Base-by-base conservation (phyloP, 106 monocot genomes). In the Dendrobium chrysotoxum region DNA sequence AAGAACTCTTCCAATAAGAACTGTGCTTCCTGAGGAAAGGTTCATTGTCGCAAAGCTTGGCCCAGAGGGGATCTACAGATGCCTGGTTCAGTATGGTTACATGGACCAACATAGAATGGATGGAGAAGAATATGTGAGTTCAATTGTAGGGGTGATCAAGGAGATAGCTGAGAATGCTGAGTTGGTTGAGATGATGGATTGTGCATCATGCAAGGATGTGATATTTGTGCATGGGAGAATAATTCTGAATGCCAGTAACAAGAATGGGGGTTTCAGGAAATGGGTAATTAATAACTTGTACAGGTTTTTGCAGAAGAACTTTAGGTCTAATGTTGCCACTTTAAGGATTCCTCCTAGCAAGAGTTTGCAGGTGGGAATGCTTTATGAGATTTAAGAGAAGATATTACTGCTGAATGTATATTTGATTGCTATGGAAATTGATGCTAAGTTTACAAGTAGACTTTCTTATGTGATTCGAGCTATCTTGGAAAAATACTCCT, bases 261-360 rank as follows among this genome's bases (percentile, higher is more conserved):
- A 25, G 4, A 55, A 50, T 12, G 84, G 84, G 17, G 65, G 81
- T 20, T 85, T 86, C 11, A 61, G 21, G 42, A 28, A 44, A 31
- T 70, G 82, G 39, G 41, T 82, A 1, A 84, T 90, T 12, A 54
- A 85, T 5, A 81, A 58, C 21, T 38, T 88, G 11, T 88, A 88
- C 40, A 84, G 88, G 73, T 88, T 91, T 74, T n/a, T 91, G 75
- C 91, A 91, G 79, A 91, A 88, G 75, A 91, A 91, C 79, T 91
- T 81, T 53, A 85, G 88, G 28, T 88, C 88, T 0, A 88, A 83
- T 23, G 81, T 85, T 5, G 68, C 83, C 1, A 72, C 83, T 1
- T 76, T 91, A 8, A 83, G 79, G 71, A 88, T 91, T 10, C 85
- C 88, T 16, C 81, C 86, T 0, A 57, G 75, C 15, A 86, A 85